A percentile compares a stretch with the other conserved stretches of the same genome.
Conservation (phyloP, 805 yeast genomes). For the Kuraishia cidri region DNA sequence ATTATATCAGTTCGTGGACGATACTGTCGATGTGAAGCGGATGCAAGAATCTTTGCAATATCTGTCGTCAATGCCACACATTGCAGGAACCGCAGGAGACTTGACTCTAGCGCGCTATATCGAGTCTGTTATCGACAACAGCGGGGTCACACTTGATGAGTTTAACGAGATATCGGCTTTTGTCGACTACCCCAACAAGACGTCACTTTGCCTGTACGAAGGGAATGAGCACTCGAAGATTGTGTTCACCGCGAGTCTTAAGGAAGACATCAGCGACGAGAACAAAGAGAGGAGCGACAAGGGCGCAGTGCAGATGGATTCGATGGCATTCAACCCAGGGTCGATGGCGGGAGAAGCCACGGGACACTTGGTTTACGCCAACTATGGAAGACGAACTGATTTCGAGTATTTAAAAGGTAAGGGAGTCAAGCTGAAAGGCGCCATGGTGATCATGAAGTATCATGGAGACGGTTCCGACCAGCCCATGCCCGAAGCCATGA, state of each 20-base stretch:
- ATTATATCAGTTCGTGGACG: slow-evolving; percentile 37
- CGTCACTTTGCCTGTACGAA: slow-evolving; percentile 16
- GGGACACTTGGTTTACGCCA: slow-evolving; percentile 51
- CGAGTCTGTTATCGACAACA: slow-evolving; percentile 44
- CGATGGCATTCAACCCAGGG: slow-evolving; percentile 59
- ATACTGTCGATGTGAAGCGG: slow-evolving; percentile 43
- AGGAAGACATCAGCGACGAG: background rate
- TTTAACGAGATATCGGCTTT: slow-evolving; percentile 43
- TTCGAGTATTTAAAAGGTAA: slow-evolving; percentile 27
- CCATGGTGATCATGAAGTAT: slow-evolving; percentile 53
- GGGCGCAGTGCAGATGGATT: slow-evolving; percentile 17
- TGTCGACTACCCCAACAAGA: slow-evolving; percentile 54
- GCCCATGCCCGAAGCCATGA: slow-evolving; percentile 36
- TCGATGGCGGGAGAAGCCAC: slow-evolving; percentile 47
- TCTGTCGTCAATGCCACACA: slow-evolving; percentile 73
- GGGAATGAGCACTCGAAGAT: slow-evolving; percentile 10
- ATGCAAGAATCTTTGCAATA: slow-evolving; percentile 65
- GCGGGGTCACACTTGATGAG: slow-evolving; percentile 45
- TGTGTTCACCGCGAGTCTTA: slow-evolving; percentile 1
- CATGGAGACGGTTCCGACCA: slow-evolving; percentile 27
- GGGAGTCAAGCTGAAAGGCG: slow-evolving; percentile 31
- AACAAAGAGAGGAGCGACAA: slow-evolving; percentile 2
- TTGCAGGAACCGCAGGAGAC: slow-evolving; percentile 87
- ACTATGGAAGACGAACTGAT: slow-evolving; percentile 57
- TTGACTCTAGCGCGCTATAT: slow-evolving; percentile 61